Conservation (phyloP, 2,329 filamentous ascomycete species). For the Nigrograna mackinnonii region DNA sequence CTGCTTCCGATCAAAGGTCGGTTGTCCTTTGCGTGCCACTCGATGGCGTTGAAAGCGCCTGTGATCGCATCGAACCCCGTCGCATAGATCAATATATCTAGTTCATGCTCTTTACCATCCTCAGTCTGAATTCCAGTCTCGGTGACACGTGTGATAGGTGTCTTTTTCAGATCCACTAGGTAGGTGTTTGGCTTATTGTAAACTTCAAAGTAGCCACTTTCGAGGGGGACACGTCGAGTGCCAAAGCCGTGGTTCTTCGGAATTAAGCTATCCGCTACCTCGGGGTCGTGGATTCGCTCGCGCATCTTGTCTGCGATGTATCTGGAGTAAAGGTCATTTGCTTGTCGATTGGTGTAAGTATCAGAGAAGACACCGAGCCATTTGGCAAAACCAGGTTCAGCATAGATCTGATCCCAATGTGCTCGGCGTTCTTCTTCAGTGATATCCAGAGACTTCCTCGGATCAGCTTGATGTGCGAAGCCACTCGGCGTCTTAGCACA, state of each 20-base stretch:
- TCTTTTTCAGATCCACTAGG: constrained; percentile 36
- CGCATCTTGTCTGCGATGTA: constrained; percentile 40
- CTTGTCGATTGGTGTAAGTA: constrained; percentile 27
- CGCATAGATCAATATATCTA: constrained; percentile 42
- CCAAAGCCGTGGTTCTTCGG: constrained; percentile 43
- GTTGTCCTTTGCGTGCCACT: constrained; percentile 23
- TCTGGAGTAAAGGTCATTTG: constrained; percentile 22
- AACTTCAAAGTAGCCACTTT: constrained; percentile 46
- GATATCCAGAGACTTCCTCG: constrained; percentile 36
- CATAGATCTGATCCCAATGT: constrained; percentile 26
- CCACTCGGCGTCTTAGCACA: constrained; percentile 9
- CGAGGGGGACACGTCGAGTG: constrained; percentile 44
- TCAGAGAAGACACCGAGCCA: constrained; percentile 26
- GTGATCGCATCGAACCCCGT: constrained; percentile 49
- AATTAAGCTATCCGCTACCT: constrained; percentile 45
- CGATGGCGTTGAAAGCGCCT: constrained; percentile 20
- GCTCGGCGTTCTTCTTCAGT: constrained; percentile 32
- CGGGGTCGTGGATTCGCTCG: constrained; percentile 41
- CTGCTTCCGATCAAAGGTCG: constrained; percentile 21
- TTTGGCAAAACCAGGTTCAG: constrained; percentile 7
- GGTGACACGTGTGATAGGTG: constrained; percentile 36
- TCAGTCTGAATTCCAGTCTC: constrained; percentile 40
- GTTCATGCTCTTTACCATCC: constrained; percentile 35
- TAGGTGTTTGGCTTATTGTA: constrained; percentile 40
- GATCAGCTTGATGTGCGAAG: constrained; percentile 32